Conservation (phyloP, 2,329 filamentous ascomycete species). For the Alternaria metachromatica region DNA sequence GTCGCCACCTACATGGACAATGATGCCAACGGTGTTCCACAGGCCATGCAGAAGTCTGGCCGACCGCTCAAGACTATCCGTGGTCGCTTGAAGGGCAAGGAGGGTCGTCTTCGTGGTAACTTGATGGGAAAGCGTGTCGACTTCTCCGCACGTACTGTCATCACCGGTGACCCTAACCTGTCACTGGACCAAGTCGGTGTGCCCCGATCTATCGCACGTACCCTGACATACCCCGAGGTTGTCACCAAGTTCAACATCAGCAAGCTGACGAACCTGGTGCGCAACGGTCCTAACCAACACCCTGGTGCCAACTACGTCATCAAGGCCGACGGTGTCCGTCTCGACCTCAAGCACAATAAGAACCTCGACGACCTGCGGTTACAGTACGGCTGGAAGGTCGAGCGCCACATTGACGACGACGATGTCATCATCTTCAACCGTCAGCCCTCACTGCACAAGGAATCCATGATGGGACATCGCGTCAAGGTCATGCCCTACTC, state of each 20-base stretch:
- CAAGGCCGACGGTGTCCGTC: slow-evolving; percentile 88
- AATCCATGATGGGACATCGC: slow-evolving; percentile 99
- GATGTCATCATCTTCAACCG: slow-evolving; percentile 99
- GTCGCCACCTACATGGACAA: slow-evolving; percentile 99
- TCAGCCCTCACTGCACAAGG: slow-evolving; percentile 98
- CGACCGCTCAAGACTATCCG: slow-evolving; percentile 96
- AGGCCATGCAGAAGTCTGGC: slow-evolving; percentile 95
- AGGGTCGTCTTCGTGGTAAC: slow-evolving; percentile 96
- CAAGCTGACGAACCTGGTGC: slow-evolving; percentile 85
- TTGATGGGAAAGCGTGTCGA: slow-evolving; percentile 97
- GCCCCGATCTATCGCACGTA: slow-evolving; percentile 88
- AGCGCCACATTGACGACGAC: slow-evolving; percentile 93
- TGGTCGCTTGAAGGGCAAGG: slow-evolving; percentile 97
- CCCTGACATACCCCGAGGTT: slow-evolving; percentile 93
- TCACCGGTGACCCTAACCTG: slow-evolving; percentile 96
- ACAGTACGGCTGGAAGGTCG: slow-evolving; percentile 98
- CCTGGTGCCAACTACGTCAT: slow-evolving; percentile 97
- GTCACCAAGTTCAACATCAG: slow-evolving; percentile 98
- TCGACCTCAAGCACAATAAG: slow-evolving; percentile 93
- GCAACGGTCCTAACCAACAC: slow-evolving; percentile 93
- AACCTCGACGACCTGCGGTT: slow-evolving; percentile 83
- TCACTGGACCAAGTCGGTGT: slow-evolving; percentile 98
- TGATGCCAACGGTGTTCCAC: slow-evolving; percentile 93
- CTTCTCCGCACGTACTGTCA: slow-evolving; percentile 99
- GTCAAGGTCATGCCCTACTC: slow-evolving; percentile 99